Conservation (phyloP, 495 filamentous ascomycete species). For the Podospora fimiseda region DNA sequence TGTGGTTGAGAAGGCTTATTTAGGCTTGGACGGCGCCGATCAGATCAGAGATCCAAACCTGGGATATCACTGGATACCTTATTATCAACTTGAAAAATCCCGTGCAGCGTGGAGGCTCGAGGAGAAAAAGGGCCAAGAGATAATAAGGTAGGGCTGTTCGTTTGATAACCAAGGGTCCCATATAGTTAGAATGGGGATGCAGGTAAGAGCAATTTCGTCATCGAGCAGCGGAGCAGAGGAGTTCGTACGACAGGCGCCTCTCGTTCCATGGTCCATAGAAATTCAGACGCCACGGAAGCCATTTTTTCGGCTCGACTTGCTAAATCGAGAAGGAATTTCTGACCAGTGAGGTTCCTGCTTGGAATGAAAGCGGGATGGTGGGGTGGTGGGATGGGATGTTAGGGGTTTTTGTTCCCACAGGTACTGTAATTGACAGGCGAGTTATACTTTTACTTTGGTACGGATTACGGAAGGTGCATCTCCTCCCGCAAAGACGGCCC, state of each 20-base stretch:
- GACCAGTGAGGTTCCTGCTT: neutral
- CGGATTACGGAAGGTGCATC: neutral
- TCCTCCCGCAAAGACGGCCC: constrained; percentile 16
- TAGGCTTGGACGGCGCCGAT: too few species aligned
- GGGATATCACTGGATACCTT: neutral
- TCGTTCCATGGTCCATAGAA: neutral
- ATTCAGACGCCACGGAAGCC: neutral
- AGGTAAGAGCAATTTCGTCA: neutral
- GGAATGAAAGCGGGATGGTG: neutral
- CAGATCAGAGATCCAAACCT: too few species aligned
- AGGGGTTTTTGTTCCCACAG: neutral
- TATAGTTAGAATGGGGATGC: neutral
- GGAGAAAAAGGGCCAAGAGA: neutral
- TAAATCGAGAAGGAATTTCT: neutral
- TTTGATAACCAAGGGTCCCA: neutral
- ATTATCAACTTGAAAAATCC: neutral
- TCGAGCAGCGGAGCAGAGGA: too few species aligned
- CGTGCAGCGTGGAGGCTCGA: neutral
- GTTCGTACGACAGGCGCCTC: neutral
- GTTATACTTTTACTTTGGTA: neutral
- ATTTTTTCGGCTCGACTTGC: neutral
- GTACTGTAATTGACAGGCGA: too few species aligned
- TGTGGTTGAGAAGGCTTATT: too few species aligned
- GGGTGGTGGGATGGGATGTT: neutral
- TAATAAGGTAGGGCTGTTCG: neutral